phyloP scores from a whole-genome alignment of 305 asterid genomes.

The Solanum hybrid region DNA sequence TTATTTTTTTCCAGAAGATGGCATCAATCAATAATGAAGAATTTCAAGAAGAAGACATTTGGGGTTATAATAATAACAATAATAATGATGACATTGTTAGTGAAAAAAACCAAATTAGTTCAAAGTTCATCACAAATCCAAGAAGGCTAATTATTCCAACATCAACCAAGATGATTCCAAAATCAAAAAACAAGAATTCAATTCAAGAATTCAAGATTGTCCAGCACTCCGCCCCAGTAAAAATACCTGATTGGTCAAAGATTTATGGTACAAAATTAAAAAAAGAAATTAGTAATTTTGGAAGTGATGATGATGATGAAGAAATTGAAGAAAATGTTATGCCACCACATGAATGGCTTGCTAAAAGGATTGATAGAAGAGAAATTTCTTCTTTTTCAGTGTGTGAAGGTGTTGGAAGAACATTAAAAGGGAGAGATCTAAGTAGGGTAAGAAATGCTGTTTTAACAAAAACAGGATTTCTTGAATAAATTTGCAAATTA shows the following conservation, averaged over 20 bases:
- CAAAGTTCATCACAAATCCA: not conserved
- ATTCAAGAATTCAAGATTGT: conserved; percentile 4
- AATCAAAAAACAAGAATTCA: conserved; percentile 4
- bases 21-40: conserved; percentile 38
- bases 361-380: conserved; percentile 25
- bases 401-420: conserved; percentile 63
- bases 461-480: conserved; percentile 56
- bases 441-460: conserved; percentile 53
- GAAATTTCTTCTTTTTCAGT: conserved; percentile 44
- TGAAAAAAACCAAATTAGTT: conserved; percentile 12
- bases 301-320: not conserved
- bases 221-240: conserved; percentile 45
- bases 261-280: conserved; percentile 24
- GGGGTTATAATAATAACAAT: conserved; percentile 28
- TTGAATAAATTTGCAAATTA: conserved; percentile 23
- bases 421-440: conserved; percentile 63
- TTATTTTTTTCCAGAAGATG: conserved; percentile 4
- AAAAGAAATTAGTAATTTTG: not conserved
- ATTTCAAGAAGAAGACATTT: conserved; percentile 49
- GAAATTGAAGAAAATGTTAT: conserved; percentile 16
- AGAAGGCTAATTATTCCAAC: conserved; percentile 12
- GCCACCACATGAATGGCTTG: conserved; percentile 63
- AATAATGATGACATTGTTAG: not conserved
- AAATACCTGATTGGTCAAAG: conserved; percentile 48
- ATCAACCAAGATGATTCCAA: conserved; percentile 34